These are phyloP conservation scores for Penicillium lividum DNA, from an alignment of 495 filamentous ascomycete species.

Conservation along the genomic window DNA sequence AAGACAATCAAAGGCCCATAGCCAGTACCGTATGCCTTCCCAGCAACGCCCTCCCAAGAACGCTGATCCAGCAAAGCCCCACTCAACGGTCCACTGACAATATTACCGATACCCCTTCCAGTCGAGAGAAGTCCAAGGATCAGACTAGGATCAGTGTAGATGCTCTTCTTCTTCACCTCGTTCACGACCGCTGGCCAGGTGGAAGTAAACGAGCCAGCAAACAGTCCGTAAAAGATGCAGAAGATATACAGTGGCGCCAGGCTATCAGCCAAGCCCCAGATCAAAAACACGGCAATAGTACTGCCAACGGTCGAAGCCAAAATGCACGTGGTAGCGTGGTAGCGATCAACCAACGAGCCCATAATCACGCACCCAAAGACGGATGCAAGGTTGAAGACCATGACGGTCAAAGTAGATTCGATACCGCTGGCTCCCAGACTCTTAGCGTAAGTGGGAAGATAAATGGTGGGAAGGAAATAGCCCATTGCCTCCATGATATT, in stretches of 20 bases:
- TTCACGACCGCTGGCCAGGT: slow-evolving; percentile 60
- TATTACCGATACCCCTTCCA: slow-evolving; percentile 61
- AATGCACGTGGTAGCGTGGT: slow-evolving; percentile 57
- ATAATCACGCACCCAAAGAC: slow-evolving; percentile 58
- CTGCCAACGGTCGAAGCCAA: slow-evolving; percentile 55
- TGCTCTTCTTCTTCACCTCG: slow-evolving; percentile 41
- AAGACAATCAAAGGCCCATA: slow-evolving; percentile 47
- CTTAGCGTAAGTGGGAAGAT: slow-evolving; percentile 58
- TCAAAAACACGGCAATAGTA: slow-evolving; percentile 57
- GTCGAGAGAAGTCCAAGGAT: slow-evolving; percentile 57
- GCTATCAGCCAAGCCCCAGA: slow-evolving; percentile 61
- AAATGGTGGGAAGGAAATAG: slow-evolving; percentile 62
- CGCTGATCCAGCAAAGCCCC: slow-evolving; percentile 47
- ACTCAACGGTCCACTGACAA: slow-evolving; percentile 58
- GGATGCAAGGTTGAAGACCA: slow-evolving; percentile 53
- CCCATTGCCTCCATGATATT: slow-evolving; percentile 59
- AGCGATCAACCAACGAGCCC: slow-evolving; percentile 56
- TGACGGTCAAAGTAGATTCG: slow-evolving; percentile 44
- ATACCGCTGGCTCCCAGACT: slow-evolving; percentile 39
- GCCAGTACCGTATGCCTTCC: slow-evolving; percentile 38
- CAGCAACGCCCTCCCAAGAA: slow-evolving; percentile 21
- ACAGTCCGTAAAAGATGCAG: slow-evolving; percentile 61
- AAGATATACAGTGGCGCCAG: slow-evolving; percentile 59
- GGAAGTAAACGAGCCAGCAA: slow-evolving; percentile 57
- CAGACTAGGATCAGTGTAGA: slow-evolving; percentile 48